Conservation (phyloP, 2,329 filamentous ascomycete species). For the Monosporascus sp. region DNA sequence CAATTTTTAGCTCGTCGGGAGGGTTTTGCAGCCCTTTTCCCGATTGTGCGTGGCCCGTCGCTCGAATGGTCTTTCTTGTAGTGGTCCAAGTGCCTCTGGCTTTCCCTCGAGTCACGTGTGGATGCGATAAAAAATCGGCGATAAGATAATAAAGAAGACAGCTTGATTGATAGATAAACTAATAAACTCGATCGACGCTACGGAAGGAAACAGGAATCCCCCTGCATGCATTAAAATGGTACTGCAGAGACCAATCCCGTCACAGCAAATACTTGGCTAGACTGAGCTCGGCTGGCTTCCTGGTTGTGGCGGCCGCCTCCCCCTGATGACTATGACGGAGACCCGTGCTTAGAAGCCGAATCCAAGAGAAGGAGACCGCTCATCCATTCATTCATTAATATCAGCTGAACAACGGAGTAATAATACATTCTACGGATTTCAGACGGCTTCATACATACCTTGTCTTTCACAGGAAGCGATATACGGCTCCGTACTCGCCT, state of each 20-base stretch:
- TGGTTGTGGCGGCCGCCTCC: not conserved
- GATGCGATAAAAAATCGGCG: not conserved
- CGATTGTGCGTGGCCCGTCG: not conserved
- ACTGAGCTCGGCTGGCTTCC: not conserved
- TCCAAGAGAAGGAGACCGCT: not conserved
- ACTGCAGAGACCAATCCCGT: not conserved
- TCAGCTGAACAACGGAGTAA: no score
- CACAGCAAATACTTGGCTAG: not conserved
- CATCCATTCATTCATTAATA: not conserved
- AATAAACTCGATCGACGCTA: no score
- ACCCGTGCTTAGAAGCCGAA: not conserved
- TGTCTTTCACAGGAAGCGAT: no score
- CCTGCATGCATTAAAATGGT: not conserved
- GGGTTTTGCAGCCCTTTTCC: not conserved
- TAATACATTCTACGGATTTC: no score
- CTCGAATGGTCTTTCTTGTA: not conserved
- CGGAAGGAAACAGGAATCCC: no score
- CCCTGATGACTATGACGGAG: not conserved
- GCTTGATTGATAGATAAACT: not conserved
- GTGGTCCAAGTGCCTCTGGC: not conserved
- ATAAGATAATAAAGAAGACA: not conserved
- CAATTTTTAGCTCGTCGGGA: not conserved
- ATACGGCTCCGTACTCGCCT: no score
- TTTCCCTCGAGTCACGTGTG: not conserved
- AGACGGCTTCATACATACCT: no score